Conservation (phyloP, 805 yeast species). For the Saturnispora zaruensis region DNA sequence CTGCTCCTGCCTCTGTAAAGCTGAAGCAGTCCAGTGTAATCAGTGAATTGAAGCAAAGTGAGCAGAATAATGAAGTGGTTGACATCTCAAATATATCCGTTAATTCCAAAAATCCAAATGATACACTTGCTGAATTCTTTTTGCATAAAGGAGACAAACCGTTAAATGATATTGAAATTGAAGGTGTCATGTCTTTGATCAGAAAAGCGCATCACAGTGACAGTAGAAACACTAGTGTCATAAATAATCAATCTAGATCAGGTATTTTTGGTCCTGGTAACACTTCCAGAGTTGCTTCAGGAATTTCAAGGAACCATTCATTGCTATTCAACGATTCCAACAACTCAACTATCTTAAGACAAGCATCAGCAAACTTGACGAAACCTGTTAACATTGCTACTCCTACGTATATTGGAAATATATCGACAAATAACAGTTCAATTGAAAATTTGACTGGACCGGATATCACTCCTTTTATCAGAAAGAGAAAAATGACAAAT, state of each 20-base stretch:
- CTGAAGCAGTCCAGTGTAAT: neutral
- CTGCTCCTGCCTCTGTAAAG: neutral
- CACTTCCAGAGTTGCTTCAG: constrained; percentile 1
- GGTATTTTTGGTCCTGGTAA: constrained; percentile 1
- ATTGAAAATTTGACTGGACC: constrained; percentile 2
- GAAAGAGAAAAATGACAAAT: constrained; percentile 23
- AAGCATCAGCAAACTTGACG: constrained; percentile 15
- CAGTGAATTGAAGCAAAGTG: neutral
- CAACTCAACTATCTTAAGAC: constrained; percentile 19
- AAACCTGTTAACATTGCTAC: constrained; percentile 20
- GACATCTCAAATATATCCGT: constrained; percentile 16
- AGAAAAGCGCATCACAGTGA: constrained; percentile 30
- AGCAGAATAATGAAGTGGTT: neutral
- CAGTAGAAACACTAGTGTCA: constrained; percentile 10
- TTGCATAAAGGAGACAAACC: constrained; percentile 69
- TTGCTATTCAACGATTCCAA: constrained; percentile 12
- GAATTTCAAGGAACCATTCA: constrained; percentile 5
- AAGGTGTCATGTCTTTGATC: constrained; percentile 65
- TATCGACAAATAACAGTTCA: constrained; percentile 10
- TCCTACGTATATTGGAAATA: constrained; percentile 19
- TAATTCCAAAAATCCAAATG: constrained; percentile 39
- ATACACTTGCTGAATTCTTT: constrained; percentile 59
- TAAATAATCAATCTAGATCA: constrained; percentile 3
- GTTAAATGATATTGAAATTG: constrained; percentile 63
- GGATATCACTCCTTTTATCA: constrained; percentile 4